phyloP scores from a whole-genome alignment of 2,329 filamentous ascomycete species.

The Neurospora sp. region DNA sequence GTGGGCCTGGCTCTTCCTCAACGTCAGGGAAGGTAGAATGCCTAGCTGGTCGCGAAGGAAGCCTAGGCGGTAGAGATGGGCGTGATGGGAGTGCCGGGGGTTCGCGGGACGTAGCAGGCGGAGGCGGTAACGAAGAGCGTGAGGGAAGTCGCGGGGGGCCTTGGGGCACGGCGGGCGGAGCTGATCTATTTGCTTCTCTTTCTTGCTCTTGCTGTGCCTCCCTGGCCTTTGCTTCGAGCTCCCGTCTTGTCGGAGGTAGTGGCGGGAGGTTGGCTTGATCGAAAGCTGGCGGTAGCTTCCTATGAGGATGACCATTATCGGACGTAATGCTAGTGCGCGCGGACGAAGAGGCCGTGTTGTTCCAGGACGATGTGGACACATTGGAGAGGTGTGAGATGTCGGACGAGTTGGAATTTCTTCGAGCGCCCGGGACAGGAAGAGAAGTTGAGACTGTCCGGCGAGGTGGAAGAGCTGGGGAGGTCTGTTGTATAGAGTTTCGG shows the following conservation, averaged over 20 bases:
- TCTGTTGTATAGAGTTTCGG: constrained; percentile 27
- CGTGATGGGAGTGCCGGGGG: constrained; percentile 19
- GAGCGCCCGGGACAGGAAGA: constrained; percentile 23
- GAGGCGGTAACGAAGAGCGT: constrained; percentile 22
- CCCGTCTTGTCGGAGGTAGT: constrained; percentile 44
- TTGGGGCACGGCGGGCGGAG: background rate
- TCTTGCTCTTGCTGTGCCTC: constrained; percentile 24
- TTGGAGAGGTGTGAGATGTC: constrained; percentile 44
- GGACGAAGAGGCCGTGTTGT: constrained; percentile 33
- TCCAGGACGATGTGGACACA: constrained; percentile 42
- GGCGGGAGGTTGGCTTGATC: constrained; percentile 47
- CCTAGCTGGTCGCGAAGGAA: constrained; percentile 39
- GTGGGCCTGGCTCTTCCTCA: constrained; percentile 48
- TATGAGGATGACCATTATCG: constrained; percentile 27
- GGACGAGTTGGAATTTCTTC: constrained; percentile 48
- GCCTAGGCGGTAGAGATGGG: constrained; percentile 37
- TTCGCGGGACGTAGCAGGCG: constrained; percentile 26
- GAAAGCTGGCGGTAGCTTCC: constrained; percentile 46
- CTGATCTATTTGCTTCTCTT: constrained; percentile 8
- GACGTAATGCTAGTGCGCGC: constrained; percentile 34
- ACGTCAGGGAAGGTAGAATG: constrained; percentile 25
- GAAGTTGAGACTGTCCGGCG: constrained; percentile 35
- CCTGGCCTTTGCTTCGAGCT: constrained; percentile 38
- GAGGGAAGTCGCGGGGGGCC: background rate
- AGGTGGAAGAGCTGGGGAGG: constrained; percentile 39